These are phyloP conservation scores for Sarcomyxa edulis DNA, from an alignment of 768 basidiomycete genomes.

Conservation along the genomic window DNA sequence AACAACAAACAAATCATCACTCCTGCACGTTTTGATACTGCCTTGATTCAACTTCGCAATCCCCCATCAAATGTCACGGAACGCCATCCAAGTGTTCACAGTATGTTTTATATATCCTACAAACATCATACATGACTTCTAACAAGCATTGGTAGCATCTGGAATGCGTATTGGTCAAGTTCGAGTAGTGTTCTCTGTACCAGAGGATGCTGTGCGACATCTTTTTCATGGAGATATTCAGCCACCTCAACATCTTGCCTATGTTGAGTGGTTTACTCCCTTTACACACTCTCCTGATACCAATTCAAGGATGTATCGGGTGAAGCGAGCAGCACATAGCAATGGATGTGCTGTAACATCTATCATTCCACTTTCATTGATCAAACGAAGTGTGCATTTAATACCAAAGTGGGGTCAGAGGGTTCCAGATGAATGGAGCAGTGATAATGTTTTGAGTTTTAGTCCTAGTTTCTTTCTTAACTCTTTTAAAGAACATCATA, in stretches of 20 bases:
- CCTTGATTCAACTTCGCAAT: conserved; percentile 14
- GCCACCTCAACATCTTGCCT: conserved; percentile 17
- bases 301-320: conserved; percentile 18
- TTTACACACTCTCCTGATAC: conserved; percentile 10
- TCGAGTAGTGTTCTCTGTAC: conserved; percentile 16
- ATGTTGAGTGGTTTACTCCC: conserved; percentile 22
- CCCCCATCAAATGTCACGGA: conserved; percentile 6
- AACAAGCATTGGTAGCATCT: conserved; percentile 6
- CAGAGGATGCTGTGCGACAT: background rate
- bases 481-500: conserved; percentile 21
- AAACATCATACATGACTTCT: background rate
- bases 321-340: conserved; percentile 6
- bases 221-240: conserved; percentile 4
- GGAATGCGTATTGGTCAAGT: conserved; percentile 20
- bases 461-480: conserved; percentile 24
- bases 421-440: conserved; percentile 23
- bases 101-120: conserved; percentile 1
- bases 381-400: conserved; percentile 22
- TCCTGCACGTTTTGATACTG: conserved; percentile 30
- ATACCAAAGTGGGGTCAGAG: conserved; percentile 23
- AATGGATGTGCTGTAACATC: conserved; percentile 10
- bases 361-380: conserved; percentile 17
- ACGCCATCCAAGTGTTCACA: conserved; percentile 7
- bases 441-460: conserved; percentile 23
- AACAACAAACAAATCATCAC: conserved; percentile 10